Percentiles rank a stretch among this genome's conserved stretches.
Evolutionary conservation across 2,329 filamentous ascomycete species (phyloP).

Genomic region (Colletotrichum liaoningense): DNA sequence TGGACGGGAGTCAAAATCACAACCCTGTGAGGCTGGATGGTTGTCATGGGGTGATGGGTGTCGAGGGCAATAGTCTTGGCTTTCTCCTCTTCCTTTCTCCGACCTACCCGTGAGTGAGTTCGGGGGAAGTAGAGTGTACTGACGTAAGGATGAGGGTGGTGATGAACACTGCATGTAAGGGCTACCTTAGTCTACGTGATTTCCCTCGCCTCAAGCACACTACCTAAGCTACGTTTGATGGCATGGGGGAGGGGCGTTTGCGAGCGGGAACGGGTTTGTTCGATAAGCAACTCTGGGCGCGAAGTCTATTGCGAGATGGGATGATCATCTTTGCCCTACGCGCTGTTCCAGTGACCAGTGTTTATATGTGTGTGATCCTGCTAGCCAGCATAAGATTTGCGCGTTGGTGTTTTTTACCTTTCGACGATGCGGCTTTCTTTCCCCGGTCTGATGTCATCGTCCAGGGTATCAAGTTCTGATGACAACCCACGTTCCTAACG

Average conservation of each 20-base stretch:
- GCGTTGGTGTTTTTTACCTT: not conserved
- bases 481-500: not conserved
- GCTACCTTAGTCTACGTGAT: not conserved
- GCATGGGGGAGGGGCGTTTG: not conserved
- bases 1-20: not conserved
- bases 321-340: constrained; percentile 1
- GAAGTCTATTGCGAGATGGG: constrained; percentile 21
- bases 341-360: not conserved
- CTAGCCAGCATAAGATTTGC: not conserved
- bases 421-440: not conserved
- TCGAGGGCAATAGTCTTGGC: not conserved
- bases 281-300: constrained; percentile 12
- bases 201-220: not conserved
- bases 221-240: not conserved
- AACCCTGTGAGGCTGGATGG: not conserved
- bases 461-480: not conserved
- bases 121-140: not conserved
- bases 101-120: not conserved
- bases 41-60: not conserved
- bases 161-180: not conserved
- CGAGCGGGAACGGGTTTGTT: not conserved
- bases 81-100: not conserved
- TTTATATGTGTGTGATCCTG: not conserved
- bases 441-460: constrained; percentile 7
- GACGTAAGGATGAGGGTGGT: not conserved